Evolutionary conservation across 257 asterid species (phyloP), one percentile per base, ranked within the genome.

Genomic region (Solanum pennellii): DNA sequence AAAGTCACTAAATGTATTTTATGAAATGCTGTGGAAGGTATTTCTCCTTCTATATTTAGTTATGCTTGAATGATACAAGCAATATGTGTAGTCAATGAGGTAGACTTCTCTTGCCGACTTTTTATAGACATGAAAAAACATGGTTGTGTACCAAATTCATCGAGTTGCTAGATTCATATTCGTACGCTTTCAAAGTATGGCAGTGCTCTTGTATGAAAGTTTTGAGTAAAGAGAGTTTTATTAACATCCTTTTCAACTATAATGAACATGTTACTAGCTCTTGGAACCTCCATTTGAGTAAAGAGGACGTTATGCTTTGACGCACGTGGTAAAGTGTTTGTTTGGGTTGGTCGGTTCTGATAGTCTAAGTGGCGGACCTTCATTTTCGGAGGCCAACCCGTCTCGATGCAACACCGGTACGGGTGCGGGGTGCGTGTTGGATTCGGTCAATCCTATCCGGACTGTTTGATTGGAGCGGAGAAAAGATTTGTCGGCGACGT

Each of bases 71-170:
- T 92, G 59, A 92, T 96, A 91, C 90, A 94, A 91, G 95, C 97
- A 33, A 92, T 94, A 74, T 96, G 98, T 88, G 86, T 88, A 90
- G 90, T 89, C 85, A 93, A 93, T 62, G 99, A 94, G 88, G 88
- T 96, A 84, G 98, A 96, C 86, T 92, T 98, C 27, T 98, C 96
- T 0, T 92, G 91, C 23, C 44, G 97, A 76, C 97, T 96, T 79
- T 95, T 96, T 77, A 94, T 94, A 82, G 99, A 94, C 94, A 94
- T 94, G 99, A 96, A 94, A 13, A 96, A 94, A 91, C 92, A 95
- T 87, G 98, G 98, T 8, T 95, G 98, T 45, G 99, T 95, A 71
- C 98, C 99, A 2, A 94, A 93, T 90, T 92, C 98, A 41, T 89
- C 93, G 85, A 90, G 94, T 76, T 96, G 94, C 89, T 95, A 94